Percentiles rank a stretch among this genome's conserved stretches.
Evolutionary conservation across 2,329 filamentous ascomycete genomes (phyloP).

Genomic region (Fusarium musae): DNA sequence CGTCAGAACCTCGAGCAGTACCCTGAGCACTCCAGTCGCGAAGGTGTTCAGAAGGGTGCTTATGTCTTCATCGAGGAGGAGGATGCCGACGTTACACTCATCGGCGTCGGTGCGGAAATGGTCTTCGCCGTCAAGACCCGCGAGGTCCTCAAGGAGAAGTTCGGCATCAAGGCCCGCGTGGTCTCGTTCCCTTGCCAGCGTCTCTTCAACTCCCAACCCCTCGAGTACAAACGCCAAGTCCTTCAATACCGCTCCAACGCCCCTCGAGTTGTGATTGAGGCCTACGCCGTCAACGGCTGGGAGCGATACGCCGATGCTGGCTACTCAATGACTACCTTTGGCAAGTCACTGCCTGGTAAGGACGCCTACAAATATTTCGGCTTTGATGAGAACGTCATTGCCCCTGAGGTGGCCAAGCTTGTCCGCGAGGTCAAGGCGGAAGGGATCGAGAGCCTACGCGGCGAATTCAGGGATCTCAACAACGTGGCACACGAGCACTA

Average conservation of each 20-base stretch:
- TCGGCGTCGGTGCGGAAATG: constrained; percentile 54
- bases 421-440: constrained; percentile 45
- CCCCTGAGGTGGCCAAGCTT: constrained; percentile 49
- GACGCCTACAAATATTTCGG: constrained; percentile 67
- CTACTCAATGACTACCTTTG: constrained; percentile 64
- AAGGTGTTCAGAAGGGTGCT: constrained; percentile 56
- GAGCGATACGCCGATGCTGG: constrained; percentile 69
- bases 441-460: constrained; percentile 46
- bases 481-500: constrained; percentile 38
- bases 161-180: constrained; percentile 52
- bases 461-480: constrained; percentile 49
- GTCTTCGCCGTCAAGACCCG: constrained; percentile 49
- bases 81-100: constrained; percentile 57
- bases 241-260: constrained; percentile 56
- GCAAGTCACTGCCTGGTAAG: constrained; percentile 65
- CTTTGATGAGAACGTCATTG: constrained; percentile 59
- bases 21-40: constrained; percentile 51
- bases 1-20: constrained; percentile 57
- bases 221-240: constrained; percentile 58
- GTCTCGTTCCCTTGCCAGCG: constrained; percentile 59
- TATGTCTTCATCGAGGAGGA: constrained; percentile 58
- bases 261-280: constrained; percentile 68
- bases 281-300: constrained; percentile 68
- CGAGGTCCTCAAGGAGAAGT: constrained; percentile 52
- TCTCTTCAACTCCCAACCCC: constrained; percentile 55